A percentile compares a stretch with the other conserved stretches of the same genome.
Evolutionary conservation across 371 early-diverging fungal genomes (phyloP).

Genomic region (Mortierella sp.): DNA sequence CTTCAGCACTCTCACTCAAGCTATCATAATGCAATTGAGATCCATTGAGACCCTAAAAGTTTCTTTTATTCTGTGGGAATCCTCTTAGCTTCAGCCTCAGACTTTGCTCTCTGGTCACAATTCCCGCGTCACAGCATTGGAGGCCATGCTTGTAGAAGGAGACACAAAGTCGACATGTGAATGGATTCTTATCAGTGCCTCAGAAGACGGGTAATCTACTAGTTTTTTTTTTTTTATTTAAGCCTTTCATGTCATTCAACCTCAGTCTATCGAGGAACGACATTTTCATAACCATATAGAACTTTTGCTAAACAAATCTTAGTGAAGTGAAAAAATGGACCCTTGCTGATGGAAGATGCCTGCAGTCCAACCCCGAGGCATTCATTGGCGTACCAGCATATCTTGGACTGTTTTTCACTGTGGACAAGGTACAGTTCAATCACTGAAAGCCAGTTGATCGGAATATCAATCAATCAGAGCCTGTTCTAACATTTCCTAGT

Average conservation of each 20-base stretch:
- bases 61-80: not conserved
- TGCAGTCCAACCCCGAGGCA: constrained; percentile 70
- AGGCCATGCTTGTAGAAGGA: constrained; percentile 63
- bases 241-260: not conserved
- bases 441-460: not conserved
- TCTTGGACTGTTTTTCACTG: constrained; percentile 52
- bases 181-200: constrained; percentile 72
- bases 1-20: not conserved
- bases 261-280: not conserved
- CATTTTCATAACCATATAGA: not conserved
- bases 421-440: constrained; percentile 56
- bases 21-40: not conserved
- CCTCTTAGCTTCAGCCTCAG: constrained; percentile 59
- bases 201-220: constrained; percentile 72
- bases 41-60: not conserved
- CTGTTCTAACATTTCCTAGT: not conserved
- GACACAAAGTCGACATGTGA: constrained; percentile 62
- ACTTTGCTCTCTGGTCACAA: constrained; percentile 73
- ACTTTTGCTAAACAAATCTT: not conserved
- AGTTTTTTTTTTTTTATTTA: not conserved
- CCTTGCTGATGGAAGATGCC: constrained; percentile 77
- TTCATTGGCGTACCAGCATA: constrained; percentile 70
- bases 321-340: constrained; percentile 83
- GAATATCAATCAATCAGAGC: not conserved
- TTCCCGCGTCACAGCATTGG: constrained; percentile 67